Base-by-base conservation (phyloP, 495 filamentous ascomycete species). In the Trichoderma asperelloides region DNA sequence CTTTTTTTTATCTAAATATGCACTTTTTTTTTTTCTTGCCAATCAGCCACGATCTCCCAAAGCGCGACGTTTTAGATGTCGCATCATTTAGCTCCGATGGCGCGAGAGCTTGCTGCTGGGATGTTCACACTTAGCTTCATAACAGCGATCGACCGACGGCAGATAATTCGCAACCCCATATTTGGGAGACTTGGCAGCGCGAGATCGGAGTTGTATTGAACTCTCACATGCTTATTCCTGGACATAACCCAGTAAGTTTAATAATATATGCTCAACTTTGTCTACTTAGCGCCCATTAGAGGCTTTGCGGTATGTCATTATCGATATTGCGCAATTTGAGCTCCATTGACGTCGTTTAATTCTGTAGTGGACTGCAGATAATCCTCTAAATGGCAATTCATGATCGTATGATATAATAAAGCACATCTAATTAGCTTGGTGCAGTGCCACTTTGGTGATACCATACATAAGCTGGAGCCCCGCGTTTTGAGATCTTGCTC, bases 41-140 rank as follows among this genome's bases (percentile, higher is more conserved):
- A 57, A 27, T 57, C 49, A 57, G 49, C 49, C 49, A n/a, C 27
- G 27, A 57, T n/a, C 23, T 57, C n/a, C 21, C 49, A 16, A 25
- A 13, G 7, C 21, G 23, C 7, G 49, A 25, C 6, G 21, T 23
- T 57, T 57, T 23, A 8, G 21, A 16, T 27, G 49, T 25, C 27
- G 49, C 49, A 57, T 25, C 49, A 57, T 57, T 57, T 57, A 57
- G 49, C 49, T 57, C 49, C 49, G 49, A 57, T 57, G 49, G 27
- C 49, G 49, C 49, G 49, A 57, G 49, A 57, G 49, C 23, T 57
- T 27, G 21, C 6, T 57, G 49, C 43, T 16, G n/a, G 49, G 49
- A 57, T 57, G n/a, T 57, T 27, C 23, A 27, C 6, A n/a, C 23
- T 57, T 23, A 57, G 49, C 27, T 21, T 5, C n/a, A 27, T 13